Base-by-base conservation (phyloP, 352 stramenopile genomes). In the Phytopythium mirpurense region DNA sequence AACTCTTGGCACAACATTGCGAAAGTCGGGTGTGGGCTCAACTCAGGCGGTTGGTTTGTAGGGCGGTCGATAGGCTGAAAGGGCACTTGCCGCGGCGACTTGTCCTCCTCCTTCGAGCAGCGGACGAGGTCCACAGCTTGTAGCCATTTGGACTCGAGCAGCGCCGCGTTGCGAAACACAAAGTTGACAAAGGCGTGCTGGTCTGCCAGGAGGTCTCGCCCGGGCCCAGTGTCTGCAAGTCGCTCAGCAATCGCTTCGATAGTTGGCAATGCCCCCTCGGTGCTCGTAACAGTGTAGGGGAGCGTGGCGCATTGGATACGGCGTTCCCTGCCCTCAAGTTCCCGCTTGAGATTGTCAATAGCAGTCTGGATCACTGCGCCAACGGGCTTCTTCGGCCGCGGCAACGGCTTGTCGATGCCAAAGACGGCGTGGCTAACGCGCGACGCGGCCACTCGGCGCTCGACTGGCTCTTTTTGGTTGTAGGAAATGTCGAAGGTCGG, bases 101-200 rank as follows among this genome's bases (percentile, higher is more conserved):
- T 11, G 37, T 15, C 7, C 37, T 26, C 37, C 6, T 45, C 34
- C 2, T 21, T 4, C 15, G 41, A 16, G 5, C 21, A 67, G 1
- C 73, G 69, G 23, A 88, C 51, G 7, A 65, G 50, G 21, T 73
- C 75, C 16, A 88, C 54, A 3, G 79, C 72, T 55, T 83, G 57
- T 0, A 83, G 60, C 78, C 78, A 88, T 12, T 74, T 74, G 0
- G 62, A 49, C 5, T 59, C 60, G 15, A 88, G 53, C 35, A 86
- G 6, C 0, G 56, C 60, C 1, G 72, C 72, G 40, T 88, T 88
- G 11, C 57, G 56, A 31, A 86, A 86, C 18, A 77, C 70, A 41
- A 88, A 88, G 42, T 88, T 56, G 8, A 86, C 78, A 31, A 86
- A 86, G 16, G 70, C 54, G 9, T 59, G 41, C 6, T 79, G 60